Evolutionary conservation across 1,284 basidiomycete species (phyloP).

Genomic region (Hymenochaete sp.): DNA sequence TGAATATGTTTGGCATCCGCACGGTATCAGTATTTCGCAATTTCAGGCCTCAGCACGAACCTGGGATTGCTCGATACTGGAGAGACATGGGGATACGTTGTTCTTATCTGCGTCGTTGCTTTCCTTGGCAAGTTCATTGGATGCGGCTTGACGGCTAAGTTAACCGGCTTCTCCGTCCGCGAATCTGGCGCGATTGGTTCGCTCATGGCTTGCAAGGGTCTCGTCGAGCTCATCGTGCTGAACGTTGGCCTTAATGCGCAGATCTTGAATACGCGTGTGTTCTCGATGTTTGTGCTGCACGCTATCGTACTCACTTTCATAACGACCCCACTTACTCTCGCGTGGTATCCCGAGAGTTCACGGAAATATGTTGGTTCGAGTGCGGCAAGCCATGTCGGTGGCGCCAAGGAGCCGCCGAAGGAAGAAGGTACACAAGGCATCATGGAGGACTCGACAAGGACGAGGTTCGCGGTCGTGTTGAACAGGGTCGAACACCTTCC

Average conservation of each 20-base stretch:
- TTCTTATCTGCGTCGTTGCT: slow-evolving; percentile 74
- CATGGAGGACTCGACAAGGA: slow-evolving; percentile 37
- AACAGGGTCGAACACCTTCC: slow-evolving; percentile 82
- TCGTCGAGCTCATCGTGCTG: slow-evolving; percentile 86
- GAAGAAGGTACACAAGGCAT: slow-evolving; percentile 15
- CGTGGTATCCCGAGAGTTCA: slow-evolving; percentile 61
- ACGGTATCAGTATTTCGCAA: slow-evolving; percentile 60
- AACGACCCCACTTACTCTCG: slow-evolving; percentile 75
- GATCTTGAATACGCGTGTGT: slow-evolving; percentile 65
- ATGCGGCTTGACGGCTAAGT: slow-evolving; percentile 56
- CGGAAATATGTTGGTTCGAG: slow-evolving; percentile 22
- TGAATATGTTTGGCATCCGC: background rate
- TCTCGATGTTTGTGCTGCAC: slow-evolving; percentile 88
- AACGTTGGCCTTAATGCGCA: slow-evolving; percentile 81
- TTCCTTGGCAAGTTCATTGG: slow-evolving; percentile 73
- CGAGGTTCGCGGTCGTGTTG: slow-evolving; percentile 70
- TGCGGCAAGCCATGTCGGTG: slow-evolving; percentile 3
- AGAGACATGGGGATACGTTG: slow-evolving; percentile 78
- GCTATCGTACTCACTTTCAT: slow-evolving; percentile 80
- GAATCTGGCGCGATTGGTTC: slow-evolving; percentile 83
- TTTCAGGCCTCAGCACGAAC: slow-evolving; percentile 80
- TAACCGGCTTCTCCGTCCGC: slow-evolving; percentile 63
- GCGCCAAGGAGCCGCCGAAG: slow-evolving; percentile 2
- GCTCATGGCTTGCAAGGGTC: slow-evolving; percentile 92
- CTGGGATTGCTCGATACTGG: slow-evolving; percentile 70